Percentiles rank a stretch among this genome's conserved stretches.
Conservation (phyloP, 495 filamentous ascomycete species). For the Massariosphaeria phaeospora region DNA sequence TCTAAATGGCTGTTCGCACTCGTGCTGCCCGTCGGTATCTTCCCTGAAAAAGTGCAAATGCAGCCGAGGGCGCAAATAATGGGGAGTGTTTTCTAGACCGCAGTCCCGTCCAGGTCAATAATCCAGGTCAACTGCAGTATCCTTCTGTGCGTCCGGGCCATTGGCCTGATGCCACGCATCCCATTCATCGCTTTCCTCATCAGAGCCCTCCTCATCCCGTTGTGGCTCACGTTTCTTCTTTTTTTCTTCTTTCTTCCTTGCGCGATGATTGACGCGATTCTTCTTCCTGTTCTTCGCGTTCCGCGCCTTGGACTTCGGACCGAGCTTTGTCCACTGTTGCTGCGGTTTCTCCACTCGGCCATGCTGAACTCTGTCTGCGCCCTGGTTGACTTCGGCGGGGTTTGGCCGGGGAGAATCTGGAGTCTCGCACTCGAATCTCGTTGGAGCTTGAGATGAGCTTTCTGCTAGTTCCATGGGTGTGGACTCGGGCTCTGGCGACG, state of each 20-base stretch:
- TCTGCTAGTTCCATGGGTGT: background rate
- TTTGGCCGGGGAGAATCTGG: too few species aligned
- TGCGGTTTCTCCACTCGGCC: conserved; percentile 13
- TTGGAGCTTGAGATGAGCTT: background rate
- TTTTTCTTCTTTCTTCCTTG: conserved; percentile 45
- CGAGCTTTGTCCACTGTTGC: conserved; percentile 9
- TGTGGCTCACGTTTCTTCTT: conserved; percentile 38
- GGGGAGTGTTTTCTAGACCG: background rate
- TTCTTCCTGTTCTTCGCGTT: conserved; percentile 38
- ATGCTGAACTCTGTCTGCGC: background rate
- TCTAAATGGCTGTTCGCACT: background rate
- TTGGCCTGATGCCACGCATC: conserved; percentile 36
- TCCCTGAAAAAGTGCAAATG: background rate
- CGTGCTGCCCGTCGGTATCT: background rate
- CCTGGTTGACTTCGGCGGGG: background rate
- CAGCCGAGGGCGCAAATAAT: background rate
- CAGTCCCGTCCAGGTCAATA: conserved; percentile 29
- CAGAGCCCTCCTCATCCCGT: conserved; percentile 33
- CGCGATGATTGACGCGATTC: conserved; percentile 35
- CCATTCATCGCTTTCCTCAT: conserved; percentile 30
- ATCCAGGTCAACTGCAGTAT: conserved; percentile 34
- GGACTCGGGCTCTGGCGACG: background rate
- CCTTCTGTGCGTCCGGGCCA: conserved; percentile 35
- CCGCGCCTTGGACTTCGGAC: conserved; percentile 6
- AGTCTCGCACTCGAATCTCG: too few species aligned